Evolutionary conservation across 1,139 yeast species (phyloP), one percentile per base, ranked within the genome.

Genomic region (Geotrichum armillariae): DNA sequence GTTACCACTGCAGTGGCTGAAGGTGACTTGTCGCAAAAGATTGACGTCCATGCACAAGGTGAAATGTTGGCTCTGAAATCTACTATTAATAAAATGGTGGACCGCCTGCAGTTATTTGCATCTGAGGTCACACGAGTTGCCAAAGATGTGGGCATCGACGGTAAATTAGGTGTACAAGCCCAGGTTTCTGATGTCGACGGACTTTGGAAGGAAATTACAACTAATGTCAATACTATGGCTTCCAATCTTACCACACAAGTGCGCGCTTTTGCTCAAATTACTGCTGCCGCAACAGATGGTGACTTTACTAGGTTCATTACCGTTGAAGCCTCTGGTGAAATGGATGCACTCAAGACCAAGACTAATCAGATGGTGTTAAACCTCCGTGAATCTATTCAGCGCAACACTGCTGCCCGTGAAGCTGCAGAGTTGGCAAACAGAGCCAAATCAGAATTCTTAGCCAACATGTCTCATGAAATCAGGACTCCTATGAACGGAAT

Each of bases 191-290:
- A 88, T 70, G 95, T 88, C 29, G 95, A 87, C 68, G 96, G 96
- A 4, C 72, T 87, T 54, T 88, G 96, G 96, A 87, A 85, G 63
- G 95, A 87, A 64, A 88, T 88, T 63, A 88, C 95, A 31, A 85
- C 94, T n/a, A 88, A 88, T 68, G 96, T 88, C 58, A 88, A 88
- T 66, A 87, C 94, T 25, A 88, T 88, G 96, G 95, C 96, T 49
- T 83, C 93, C 21, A 88, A 88, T 66, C 79, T 88, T 66, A 88
- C 96, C 0, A 84, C 95, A 1, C 96, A 88, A 71, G 95, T 88
- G 63, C 81, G 95, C 70, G 96, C 95, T 0, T 88, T 88, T 72
- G 95, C 95, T 38, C 95, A 87, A 66, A 88, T 88, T 62, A 88
- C 96, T 0, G 95, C 94, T 23, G 94, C 95, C 33, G 96, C 95